Conservation (phyloP, 805 yeast species). For the Peterozyma xylosa region DNA sequence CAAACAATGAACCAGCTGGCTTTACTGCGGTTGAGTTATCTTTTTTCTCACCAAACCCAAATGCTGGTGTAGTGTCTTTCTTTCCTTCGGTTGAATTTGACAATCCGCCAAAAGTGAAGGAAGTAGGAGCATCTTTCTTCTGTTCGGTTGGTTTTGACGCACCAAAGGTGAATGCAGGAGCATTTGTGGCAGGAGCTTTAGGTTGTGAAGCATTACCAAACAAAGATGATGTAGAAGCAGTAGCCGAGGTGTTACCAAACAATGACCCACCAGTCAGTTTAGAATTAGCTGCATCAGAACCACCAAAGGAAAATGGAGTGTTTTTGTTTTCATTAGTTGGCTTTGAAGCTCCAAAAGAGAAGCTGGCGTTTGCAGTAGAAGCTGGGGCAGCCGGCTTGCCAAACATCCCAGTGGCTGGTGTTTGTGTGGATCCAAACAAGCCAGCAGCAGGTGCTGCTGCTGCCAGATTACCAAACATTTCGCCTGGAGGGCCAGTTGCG, state of each 20-base stretch:
- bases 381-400: neutral
- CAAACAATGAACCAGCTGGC: neutral
- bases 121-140: slow-evolving; percentile 4
- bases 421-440: no score
- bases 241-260: slow-evolving; percentile 1
- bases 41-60: slow-evolving; percentile 2
- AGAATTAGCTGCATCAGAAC: neutral
- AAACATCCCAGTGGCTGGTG: no score
- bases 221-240: slow-evolving; percentile 5
- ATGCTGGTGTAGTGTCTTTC: slow-evolving; percentile 6
- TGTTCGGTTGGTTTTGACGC: slow-evolving; percentile 1
- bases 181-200: slow-evolving; percentile 3
- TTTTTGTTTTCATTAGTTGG: slow-evolving; percentile 8
- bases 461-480: neutral
- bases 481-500: neutral
- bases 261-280: slow-evolving; percentile 5
- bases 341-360: slow-evolving; percentile 2
- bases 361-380: neutral
- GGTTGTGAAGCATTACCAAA: slow-evolving; percentile 8
- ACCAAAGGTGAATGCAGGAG: slow-evolving; percentile 6
- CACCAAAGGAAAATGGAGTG: slow-evolving; percentile 16
- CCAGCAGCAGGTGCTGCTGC: slow-evolving; percentile 1
- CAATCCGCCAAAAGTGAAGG: slow-evolving; percentile 5
- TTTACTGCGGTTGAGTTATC: neutral
- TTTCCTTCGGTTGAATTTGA: slow-evolving; percentile 1